phyloP scores from a whole-genome alignment of 257 asterid genomes.

The Schizonepeta tenuifolia region DNA sequence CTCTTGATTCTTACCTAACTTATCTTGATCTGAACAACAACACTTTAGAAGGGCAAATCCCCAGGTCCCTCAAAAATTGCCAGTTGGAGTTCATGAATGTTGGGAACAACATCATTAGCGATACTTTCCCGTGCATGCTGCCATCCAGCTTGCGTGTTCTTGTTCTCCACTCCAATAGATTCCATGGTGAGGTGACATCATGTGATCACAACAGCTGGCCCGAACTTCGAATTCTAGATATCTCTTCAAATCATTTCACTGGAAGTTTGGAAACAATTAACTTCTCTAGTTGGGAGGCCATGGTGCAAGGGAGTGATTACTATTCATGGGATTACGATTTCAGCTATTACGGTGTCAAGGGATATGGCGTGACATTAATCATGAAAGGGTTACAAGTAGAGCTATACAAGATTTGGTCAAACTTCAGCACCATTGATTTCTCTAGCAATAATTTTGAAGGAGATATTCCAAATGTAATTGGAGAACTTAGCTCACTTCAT shows the following conservation, averaged over 20 bases:
- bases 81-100: conserved; percentile 42
- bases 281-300: no score
- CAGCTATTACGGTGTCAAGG: no score
- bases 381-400: neutral
- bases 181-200: conserved; percentile 43
- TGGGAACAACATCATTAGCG: conserved; percentile 46
- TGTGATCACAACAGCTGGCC: conserved; percentile 31
- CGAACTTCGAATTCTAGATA: conserved; percentile 30
- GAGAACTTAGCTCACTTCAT: neutral
- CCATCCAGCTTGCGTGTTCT: conserved; percentile 48
- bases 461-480: neutral
- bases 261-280: neutral
- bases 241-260: conserved; percentile 31
- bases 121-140: conserved; percentile 37
- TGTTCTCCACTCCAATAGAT: conserved; percentile 44
- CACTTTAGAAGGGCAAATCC: conserved; percentile 34
- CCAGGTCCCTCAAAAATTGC: conserved; percentile 42
- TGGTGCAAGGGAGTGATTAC: no score
- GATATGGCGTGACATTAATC: no score
- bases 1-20: fast-evolving
- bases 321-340: no score
- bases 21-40: neutral
- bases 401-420: neutral
- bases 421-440: neutral
- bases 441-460: neutral